Base-by-base conservation (phyloP, 2,329 filamentous ascomycete genomes). In the Botrytis deweyae region DNA sequence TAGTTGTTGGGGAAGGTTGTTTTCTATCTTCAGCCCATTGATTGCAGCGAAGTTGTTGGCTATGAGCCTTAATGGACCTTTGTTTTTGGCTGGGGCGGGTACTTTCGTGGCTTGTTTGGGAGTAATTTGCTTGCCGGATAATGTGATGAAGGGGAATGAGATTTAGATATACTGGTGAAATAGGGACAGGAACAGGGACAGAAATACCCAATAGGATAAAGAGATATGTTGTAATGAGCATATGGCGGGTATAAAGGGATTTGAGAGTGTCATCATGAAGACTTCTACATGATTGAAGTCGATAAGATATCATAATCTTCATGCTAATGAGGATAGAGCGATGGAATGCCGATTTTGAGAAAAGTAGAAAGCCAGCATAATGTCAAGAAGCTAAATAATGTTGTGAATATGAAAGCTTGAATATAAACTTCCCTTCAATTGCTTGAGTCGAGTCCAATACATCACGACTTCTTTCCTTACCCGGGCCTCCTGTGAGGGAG, bases 1-100 rank as follows among this genome's bases (percentile, higher is more conserved):
- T 2, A 87, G 86, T 74, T 90, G 89, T 77, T 89, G 87, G 87
- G 88, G 88, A 1, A 80, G 88, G 2, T 72, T 90, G 38, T 88
- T 88, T 76, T 86, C 87, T 16, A 89, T 90, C 63, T 84, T 90
- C 25, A 87, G 86, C 55, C 88, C 88, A 0, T 77, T 89, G 55
- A 87, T 88, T 71, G 87, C 86, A 7, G 85, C 88, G 76, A 81
- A 85, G n/a, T 82, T 84, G 55, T 80, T 82, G 0, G 72, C 77
- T 42, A 77, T 78, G 0, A 81, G 84, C 58, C 79, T 86, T 9
- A 88, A 89, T 74, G 83, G 82, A 7, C 86, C 89, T 0, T 74
- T 89, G 72, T 90, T 88, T 76, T 78, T 90, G 36, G 88, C 88
- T 9, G 88, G 87, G 5, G 86, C 86, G 2, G 84, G 88, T 4